Evolutionary conservation across 2,329 filamentous ascomycete genomes (phyloP), one percentile per base, ranked within the genome.

Genomic region (Phaeosphaeriaceae sp.): DNA sequence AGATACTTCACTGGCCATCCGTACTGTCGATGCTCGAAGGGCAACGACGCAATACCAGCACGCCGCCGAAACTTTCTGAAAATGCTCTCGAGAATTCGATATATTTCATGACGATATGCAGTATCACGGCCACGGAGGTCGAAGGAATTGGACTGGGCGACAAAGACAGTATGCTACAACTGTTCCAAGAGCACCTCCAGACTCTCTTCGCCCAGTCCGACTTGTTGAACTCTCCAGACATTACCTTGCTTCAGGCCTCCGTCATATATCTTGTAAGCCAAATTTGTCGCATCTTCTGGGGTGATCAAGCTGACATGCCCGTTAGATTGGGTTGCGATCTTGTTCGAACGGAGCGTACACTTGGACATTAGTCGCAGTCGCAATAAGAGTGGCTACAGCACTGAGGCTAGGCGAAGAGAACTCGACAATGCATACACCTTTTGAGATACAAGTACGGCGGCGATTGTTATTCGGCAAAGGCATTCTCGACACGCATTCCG

Each of bases 1-100:
- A 65, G 26, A 32, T 63, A 13, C 22, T 65, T 7, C 59, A 65
- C 46, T 60, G 56, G 54, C 60, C 62, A n/a, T 51, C 55, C 1
- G 19, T 53, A 7, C 3, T 56, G 1, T 43, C 53, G n/a, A 28
- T n/a, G 4, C 17, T 49, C 22, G 17, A 49, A 17, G 24, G 5
- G 15, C 15, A 49, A 17, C 35, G n/a, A 40, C n/a, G 17, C 8
- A n/a, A 13, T 15, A 40, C 35, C 15, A n/a, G 13, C 9, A 19
- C n/a, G 17, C 7, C 13, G 19, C 24, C 11, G 47, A 49, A 5
- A 10, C 8, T 19, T 28, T 9, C 47, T 17, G 9, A 17, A 4
- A 11, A 53, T 13, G 50, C 56, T 17, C 26, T 63, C 10, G 23
- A 60, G 24, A 47, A 24, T 21, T 42, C 54, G 9, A 55, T 61